Conservation (phyloP, 768 basidiomycete species). For the Mycena filopes region DNA sequence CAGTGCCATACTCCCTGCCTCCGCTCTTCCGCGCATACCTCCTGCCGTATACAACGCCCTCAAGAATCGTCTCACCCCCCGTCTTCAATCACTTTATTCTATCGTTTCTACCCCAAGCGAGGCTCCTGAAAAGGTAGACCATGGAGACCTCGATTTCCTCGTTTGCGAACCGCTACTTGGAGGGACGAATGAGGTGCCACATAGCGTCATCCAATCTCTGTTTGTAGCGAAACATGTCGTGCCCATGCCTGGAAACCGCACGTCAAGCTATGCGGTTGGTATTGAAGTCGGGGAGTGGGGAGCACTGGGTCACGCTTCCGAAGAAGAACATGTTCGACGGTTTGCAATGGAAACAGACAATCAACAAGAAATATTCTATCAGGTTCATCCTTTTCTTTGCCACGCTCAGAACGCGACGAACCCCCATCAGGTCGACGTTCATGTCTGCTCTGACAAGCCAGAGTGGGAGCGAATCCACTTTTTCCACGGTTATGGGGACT, state of each 20-base stretch:
- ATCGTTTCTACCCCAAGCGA: conserved; percentile 67
- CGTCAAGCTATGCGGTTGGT: conserved; percentile 72
- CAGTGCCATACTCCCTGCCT: conserved; percentile 51
- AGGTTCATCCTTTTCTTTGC: conserved; percentile 41
- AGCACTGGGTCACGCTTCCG: conserved; percentile 37
- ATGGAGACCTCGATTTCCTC: conserved; percentile 78
- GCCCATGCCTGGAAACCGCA: conserved; percentile 61
- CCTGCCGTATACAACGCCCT: conserved; percentile 61
- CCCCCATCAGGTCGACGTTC: conserved; percentile 65
- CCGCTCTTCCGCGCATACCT: conserved; percentile 71
- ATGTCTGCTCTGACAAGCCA: conserved; percentile 61
- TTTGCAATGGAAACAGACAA: conserved; percentile 32
- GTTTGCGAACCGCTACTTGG: conserved; percentile 57
- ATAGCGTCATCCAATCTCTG: conserved; percentile 47
- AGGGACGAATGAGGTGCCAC: conserved; percentile 43
- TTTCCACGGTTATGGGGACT: conserved; percentile 75
- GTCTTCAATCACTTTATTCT: conserved; percentile 58
- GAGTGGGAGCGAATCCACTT: conserved; percentile 64
- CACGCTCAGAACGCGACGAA: not conserved
- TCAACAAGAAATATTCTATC: conserved; percentile 52
- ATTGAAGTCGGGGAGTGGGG: conserved; percentile 53
- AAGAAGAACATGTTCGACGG: conserved; percentile 47
- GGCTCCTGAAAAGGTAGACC: conserved; percentile 70
- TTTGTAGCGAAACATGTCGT: conserved; percentile 62
- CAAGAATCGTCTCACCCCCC: conserved; percentile 56